phyloP scores from a whole-genome alignment of 192 early-diverging fungal species.

The Coemansia sp. region DNA sequence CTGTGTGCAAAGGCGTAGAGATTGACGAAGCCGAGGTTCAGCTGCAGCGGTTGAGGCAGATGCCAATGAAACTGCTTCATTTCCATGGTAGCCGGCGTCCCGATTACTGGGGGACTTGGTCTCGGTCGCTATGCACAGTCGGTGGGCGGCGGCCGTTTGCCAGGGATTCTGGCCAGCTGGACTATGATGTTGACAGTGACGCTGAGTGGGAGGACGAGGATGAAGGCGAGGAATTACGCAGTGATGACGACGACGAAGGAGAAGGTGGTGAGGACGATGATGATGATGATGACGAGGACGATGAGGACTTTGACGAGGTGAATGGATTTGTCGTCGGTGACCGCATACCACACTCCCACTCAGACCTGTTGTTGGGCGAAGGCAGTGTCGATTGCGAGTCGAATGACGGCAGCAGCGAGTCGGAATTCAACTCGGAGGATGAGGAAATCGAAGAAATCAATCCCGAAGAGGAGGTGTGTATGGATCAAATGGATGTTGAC shows the following conservation, averaged over 20 bases:
- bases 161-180: slow-evolving; percentile 62
- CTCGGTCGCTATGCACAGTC: slow-evolving; percentile 60
- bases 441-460: slow-evolving; percentile 49
- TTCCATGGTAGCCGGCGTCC: slow-evolving; percentile 36
- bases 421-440: slow-evolving; percentile 39
- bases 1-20: slow-evolving; percentile 14
- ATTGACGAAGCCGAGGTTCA: slow-evolving; percentile 35
- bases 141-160: slow-evolving; percentile 64
- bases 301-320: slow-evolving; percentile 83
- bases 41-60: slow-evolving; percentile 17
- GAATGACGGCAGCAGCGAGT: slow-evolving; percentile 16
- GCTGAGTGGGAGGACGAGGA: slow-evolving; percentile 87
- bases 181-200: slow-evolving; percentile 90
- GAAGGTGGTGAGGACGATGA: slow-evolving; percentile 49
- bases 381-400: slow-evolving; percentile 17
- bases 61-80: slow-evolving; percentile 39
- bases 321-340: slow-evolving; percentile 86
- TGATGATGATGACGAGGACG: slow-evolving; percentile 49
- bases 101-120: slow-evolving; percentile 70
- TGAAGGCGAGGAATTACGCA: slow-evolving; percentile 82
- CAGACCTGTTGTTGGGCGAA: neutral
- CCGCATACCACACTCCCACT: slow-evolving; percentile 2
- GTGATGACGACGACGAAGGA: slow-evolving; percentile 68
- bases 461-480: slow-evolving; percentile 37
- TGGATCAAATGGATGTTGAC: slow-evolving; percentile 27